Evolutionary conservation across 1,139 yeast genomes (phyloP).

Genomic region (Nematodospora anomalae): DNA sequence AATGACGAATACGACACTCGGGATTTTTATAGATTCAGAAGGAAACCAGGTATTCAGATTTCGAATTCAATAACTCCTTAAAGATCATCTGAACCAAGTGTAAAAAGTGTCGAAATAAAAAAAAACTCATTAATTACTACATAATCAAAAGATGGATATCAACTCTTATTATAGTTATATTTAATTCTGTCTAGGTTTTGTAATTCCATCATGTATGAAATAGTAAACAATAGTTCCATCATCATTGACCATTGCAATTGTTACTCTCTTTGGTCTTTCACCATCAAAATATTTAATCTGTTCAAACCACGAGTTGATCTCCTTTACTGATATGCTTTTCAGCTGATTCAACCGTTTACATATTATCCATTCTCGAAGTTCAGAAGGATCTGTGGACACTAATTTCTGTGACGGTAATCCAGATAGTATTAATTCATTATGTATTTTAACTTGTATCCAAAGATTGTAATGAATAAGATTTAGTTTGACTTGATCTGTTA

Average conservation of each 20-base stretch:
- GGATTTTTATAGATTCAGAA: conserved; percentile 12
- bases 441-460: conserved; percentile 46
- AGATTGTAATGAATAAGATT: conserved; percentile 55
- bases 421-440: conserved; percentile 19
- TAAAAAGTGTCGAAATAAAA: conserved; percentile 5
- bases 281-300: conserved; percentile 17
- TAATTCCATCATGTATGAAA: conserved; percentile 60
- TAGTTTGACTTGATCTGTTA: conserved; percentile 28
- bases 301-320: conserved; percentile 36
- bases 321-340: conserved; percentile 19
- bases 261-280: conserved; percentile 38
- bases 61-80: neutral
- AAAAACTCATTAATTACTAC: neutral
- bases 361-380: conserved; percentile 35
- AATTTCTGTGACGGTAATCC: conserved; percentile 36
- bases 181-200: conserved; percentile 56
- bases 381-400: conserved; percentile 22
- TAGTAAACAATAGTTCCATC: conserved; percentile 73
- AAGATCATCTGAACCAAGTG: conserved; percentile 1
- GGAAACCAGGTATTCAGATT: conserved; percentile 3
- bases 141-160: too few relatives aligned
- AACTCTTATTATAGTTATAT: too few relatives aligned
- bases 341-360: conserved; percentile 21
- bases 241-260: conserved; percentile 57
- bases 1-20: conserved; percentile 7